Base-by-base conservation (phyloP, 2,329 filamentous ascomycete genomes). In the Raffaelea deltoideospora region DNA sequence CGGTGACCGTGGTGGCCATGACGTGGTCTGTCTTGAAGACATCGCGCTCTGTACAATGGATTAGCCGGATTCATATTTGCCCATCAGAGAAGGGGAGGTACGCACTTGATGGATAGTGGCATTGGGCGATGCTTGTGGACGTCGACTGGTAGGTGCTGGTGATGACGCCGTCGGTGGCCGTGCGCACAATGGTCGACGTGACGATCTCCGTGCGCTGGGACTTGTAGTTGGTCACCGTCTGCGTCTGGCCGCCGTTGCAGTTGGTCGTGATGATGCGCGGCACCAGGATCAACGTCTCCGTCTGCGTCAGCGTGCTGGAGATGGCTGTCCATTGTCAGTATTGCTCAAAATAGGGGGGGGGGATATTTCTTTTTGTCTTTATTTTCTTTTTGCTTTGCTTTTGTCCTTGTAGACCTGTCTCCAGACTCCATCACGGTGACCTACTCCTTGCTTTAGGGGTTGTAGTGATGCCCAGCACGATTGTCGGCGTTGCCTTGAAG, bases 401-500 rank as follows among this genome's bases (percentile, higher is more conserved):
- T n/a, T n/a, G n/a, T n/a, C n/a, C n/a, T n/a, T n/a, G n/a, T n/a
- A n/a, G n/a, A n/a, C n/a, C n/a, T n/a, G n/a, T n/a, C n/a, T n/a
- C n/a, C n/a, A n/a, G n/a, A n/a, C n/a, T n/a, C n/a, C n/a, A n/a
- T n/a, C n/a, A n/a, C n/a, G 23, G 10, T 10, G 22, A 24, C 38
- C 29, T 49, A 58, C 55, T 60, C 27, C 48, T 47, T 27, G 54
- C 50, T n/a, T 44, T 43, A 15, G 55, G 53, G 13, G 55, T 60
- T 37, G 52, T 57, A 8, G 56, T 60, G 29, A 56, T 47, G 15
- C 55, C 55, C 20, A 58, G 37, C 7, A 53, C 45, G 11, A 58
- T 52, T 3, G 56, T 60, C 14, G 57, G 57, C 1, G 56, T 60
- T 7, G 51, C 56, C 55, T 58, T 30, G 10, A 19, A 4, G 5